Evolutionary conservation across 2,329 filamentous ascomycete genomes (phyloP).

Genomic region (Hirsutella rhossiliensis): DNA sequence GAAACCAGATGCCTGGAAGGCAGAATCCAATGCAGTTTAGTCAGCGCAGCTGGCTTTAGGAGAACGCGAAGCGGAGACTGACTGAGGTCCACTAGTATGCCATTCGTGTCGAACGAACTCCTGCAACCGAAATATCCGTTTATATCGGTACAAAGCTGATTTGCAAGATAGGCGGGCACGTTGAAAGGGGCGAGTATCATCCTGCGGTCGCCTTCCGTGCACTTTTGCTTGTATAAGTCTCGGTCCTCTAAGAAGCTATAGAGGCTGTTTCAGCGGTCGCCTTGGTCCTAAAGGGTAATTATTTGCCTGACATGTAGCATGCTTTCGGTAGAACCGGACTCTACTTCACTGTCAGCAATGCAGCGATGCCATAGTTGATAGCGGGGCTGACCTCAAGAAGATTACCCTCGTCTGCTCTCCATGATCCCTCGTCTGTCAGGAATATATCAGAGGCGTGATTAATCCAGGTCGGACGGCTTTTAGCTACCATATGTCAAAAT

Average conservation of each 20-base stretch:
- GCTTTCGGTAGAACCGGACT: neutral
- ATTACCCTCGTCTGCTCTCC: neutral
- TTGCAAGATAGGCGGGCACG: neutral
- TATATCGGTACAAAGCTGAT: neutral
- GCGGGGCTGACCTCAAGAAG: neutral
- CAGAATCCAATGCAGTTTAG: neutral
- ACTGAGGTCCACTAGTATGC: neutral
- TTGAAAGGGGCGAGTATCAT: slow-evolving; percentile 1
- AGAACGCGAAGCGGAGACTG: neutral
- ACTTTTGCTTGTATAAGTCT: neutral
- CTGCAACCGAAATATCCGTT: neutral
- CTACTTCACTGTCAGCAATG: neutral
- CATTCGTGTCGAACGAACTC: neutral
- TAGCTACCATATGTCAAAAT: no score
- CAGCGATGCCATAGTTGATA: no score
- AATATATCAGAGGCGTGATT: no score
- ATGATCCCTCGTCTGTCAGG: neutral
- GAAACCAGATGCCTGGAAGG: neutral
- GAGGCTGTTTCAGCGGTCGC: neutral
- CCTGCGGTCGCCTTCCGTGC: neutral
- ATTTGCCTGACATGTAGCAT: neutral
- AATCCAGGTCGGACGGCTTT: no score
- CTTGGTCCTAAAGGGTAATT: neutral
- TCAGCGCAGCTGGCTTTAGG: neutral
- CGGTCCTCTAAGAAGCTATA: neutral